Base-by-base conservation (phyloP, 2,329 filamentous ascomycete genomes). In the Plectosphaerella cucumerina region DNA sequence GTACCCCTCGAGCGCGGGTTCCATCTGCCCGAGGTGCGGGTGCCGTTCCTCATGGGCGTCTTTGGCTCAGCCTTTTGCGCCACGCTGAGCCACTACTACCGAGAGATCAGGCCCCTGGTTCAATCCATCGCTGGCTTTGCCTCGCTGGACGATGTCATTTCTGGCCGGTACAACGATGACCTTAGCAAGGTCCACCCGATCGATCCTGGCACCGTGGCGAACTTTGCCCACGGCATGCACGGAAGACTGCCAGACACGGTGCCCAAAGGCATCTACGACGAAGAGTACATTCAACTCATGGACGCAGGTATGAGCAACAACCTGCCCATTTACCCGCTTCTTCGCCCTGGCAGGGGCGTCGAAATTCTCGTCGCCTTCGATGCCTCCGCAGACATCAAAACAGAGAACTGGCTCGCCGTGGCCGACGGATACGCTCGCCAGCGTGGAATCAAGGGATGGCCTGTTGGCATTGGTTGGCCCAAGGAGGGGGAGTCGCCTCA, bases 291-390 rank as follows among this genome's bases (percentile, higher is more conserved):
- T 17, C 86, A 89, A 57, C 78, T 93, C 15, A 97, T 97, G 92
- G 94, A 99, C 67, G 92, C 94, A 2, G 94, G 94, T 47, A 99
- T 99, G 94, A 95, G 89, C 57, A 97, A 99, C 66, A 99, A 99
- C 63, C 76, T 99, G 9, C 94, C 94, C 2, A 92, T 97, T 41
- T 99, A 99, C 65, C 94, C 94, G 0, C 79, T 97, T 4, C 83
- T 99, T 17, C 85, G 94, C 11, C 90, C 90, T 0, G 93, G 92
- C 3, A 82, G 94, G 34, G 81, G 96, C 51, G 86, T 99, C 6
- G 94, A 99, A 60, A 80, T 99, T 42, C 75, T 97, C 44, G 82
- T 99, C 44, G 90, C 92, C 3, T 99, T 99, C 65, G 94, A 99
- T 66, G 91, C 91, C 4, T 96, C 90, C 1, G 92, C 92, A 18